Conservation (phyloP, 257 asterid genomes). For the Parsonsia alboflavescens region DNA sequence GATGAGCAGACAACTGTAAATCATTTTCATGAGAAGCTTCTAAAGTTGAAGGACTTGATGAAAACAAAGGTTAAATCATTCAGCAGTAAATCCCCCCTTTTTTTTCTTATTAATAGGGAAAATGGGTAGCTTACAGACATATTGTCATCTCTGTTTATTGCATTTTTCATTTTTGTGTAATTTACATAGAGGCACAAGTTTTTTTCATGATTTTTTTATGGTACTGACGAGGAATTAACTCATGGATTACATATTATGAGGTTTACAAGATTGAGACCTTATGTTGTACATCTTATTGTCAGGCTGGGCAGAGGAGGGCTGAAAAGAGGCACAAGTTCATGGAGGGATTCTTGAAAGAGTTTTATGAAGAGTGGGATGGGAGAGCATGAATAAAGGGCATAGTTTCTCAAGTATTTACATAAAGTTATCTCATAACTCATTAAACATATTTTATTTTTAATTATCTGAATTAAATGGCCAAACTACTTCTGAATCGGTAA, state of each 20-base stretch:
- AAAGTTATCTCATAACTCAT: not conserved
- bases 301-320: conserved; percentile 87
- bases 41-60: conserved; percentile 82
- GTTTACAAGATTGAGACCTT: conserved; percentile 1
- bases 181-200: not conserved
- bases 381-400: conserved; percentile 49
- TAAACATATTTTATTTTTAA: not conserved
- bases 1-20: conserved; percentile 85
- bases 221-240: not conserved
- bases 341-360: conserved; percentile 77
- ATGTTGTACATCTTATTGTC: conserved; percentile 17
- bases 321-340: conserved; percentile 83
- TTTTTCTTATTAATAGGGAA: not conserved
- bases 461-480: not conserved
- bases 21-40: conserved; percentile 97
- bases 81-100: not conserved
- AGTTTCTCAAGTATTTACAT: not conserved
- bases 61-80: conserved; percentile 54
- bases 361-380: conserved; percentile 88
- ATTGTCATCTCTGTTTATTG: not conserved
- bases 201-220: not conserved
- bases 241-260: not conserved
- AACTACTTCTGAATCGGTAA: not conserved
- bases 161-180: not conserved
- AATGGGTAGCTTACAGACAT: not conserved